Evolutionary conservation across 2,329 filamentous ascomycete species (phyloP).

Genomic region (Zymoseptoria pseudotritici): DNA sequence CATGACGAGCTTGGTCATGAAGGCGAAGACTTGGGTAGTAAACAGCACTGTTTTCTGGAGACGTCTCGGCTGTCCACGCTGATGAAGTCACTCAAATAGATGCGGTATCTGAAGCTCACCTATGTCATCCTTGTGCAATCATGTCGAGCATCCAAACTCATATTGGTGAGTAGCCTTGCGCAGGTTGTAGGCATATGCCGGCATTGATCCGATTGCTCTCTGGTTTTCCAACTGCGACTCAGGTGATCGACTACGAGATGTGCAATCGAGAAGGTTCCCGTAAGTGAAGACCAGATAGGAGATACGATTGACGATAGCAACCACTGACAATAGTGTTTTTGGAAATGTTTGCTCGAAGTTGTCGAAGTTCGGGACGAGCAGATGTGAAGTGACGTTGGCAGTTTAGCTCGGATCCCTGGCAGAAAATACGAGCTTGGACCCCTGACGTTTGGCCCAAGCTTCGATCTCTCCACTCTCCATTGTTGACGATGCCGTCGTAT

Average conservation of each 20-base stretch:
- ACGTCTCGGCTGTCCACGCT: not conserved
- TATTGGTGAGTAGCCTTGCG: too few relatives aligned
- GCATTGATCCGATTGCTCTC: not conserved
- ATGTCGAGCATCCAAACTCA: too few relatives aligned
- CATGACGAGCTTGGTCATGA: not conserved
- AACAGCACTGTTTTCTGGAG: not conserved
- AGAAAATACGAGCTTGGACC: not conserved
- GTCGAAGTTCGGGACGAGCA: not conserved
- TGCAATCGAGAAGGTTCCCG: not conserved
- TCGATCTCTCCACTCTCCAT: not conserved
- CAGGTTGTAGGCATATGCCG: too few relatives aligned
- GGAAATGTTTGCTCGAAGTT: not conserved
- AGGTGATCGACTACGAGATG: not conserved
- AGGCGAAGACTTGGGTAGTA: not conserved
- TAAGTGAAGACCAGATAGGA: not conserved
- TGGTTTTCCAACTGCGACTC: not conserved
- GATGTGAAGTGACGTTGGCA: not conserved
- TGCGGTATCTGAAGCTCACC: not conserved
- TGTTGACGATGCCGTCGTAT: not conserved
- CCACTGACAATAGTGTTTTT: too few relatives aligned
- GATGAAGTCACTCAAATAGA: not conserved
- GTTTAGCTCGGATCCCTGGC: not conserved
- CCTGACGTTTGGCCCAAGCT: not conserved
- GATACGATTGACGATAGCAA: not conserved
- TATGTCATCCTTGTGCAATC: not conserved